A percentile compares a stretch with the other conserved stretches of the same genome.
Evolutionary conservation across 2,329 filamentous ascomycete genomes (phyloP).

Genomic region (Pseudocercospora cruenta): DNA sequence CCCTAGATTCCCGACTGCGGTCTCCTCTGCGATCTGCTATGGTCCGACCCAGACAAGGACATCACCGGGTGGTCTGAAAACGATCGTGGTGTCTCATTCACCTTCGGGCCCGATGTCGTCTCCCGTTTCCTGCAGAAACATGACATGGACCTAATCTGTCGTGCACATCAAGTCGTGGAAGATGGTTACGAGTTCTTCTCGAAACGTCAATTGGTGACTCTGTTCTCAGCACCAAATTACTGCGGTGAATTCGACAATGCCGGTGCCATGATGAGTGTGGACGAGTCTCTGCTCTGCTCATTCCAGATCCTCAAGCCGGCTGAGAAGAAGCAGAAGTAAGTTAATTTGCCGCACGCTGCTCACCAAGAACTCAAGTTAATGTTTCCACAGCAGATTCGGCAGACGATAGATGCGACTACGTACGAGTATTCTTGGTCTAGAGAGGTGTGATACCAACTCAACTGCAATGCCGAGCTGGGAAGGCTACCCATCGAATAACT

Average conservation of each 20-base stretch:
- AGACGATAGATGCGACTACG: slow-evolving; percentile 67
- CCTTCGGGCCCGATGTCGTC: slow-evolving; percentile 95
- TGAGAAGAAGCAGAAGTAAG: slow-evolving; percentile 99
- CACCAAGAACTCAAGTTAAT: slow-evolving; percentile 4
- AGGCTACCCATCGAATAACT: slow-evolving; percentile 12
- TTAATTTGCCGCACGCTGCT: neutral
- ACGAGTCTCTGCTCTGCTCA: slow-evolving; percentile 96
- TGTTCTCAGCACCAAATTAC: slow-evolving; percentile 99
- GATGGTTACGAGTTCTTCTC: slow-evolving; percentile 99
- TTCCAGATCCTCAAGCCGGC: slow-evolving; percentile 99
- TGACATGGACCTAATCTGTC: slow-evolving; percentile 99
- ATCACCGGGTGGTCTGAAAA: slow-evolving; percentile 99
- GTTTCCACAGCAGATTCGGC: slow-evolving; percentile 81
- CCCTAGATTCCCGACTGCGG: slow-evolving; percentile 93
- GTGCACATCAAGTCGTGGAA: slow-evolving; percentile 97
- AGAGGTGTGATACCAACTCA: slow-evolving; percentile 13
- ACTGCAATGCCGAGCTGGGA: slow-evolving; percentile 17
- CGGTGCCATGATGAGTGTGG: slow-evolving; percentile 99
- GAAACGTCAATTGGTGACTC: slow-evolving; percentile 92
- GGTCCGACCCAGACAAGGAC: slow-evolving; percentile 99
- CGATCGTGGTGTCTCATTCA: slow-evolving; percentile 97
- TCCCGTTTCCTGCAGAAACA: slow-evolving; percentile 98
- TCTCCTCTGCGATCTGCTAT: slow-evolving; percentile 93
- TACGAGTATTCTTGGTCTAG: slow-evolving; percentile 8
- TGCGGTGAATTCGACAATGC: slow-evolving; percentile 99